Evolutionary conservation across 169 alveolate genomes (phyloP), one percentile per base, ranked within the genome.

Genomic region (Eimeria falciformis): DNA sequence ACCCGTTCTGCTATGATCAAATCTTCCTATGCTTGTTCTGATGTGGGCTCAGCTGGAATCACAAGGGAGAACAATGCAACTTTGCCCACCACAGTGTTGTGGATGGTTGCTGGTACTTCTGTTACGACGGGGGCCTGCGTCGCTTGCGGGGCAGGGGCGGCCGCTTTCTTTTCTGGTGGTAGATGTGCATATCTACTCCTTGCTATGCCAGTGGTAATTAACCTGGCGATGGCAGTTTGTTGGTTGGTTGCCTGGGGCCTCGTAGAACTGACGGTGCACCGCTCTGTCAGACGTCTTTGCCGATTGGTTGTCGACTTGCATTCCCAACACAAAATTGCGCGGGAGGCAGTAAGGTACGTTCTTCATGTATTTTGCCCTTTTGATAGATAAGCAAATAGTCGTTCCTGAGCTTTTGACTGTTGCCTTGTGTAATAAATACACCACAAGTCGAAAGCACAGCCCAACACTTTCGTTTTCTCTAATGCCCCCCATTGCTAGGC

Each of bases 261-360:
- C 55, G 9, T 79, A 18, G 56, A 79, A 29, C 55, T 79, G 50
- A 3, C 53, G 18, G 89, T 37, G 55, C 89, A 21, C 23, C 53
- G 55, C 58, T 79, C 43, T 79, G 12, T 55, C 5, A 79, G 9
- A 40, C 2, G 27, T 14, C 45, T 79, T 73, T 53, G 37, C 89
- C 89, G 43, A 37, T 37, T 79, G 89, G 40, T 50, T 21, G 75
- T 45, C 5, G 75, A 79, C 25, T 29, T 79, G 40, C n/a, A 29
- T 5, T 50, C 55, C 50, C 89, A 79, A n/a, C 89, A 79, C 89
- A 79, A 53, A 65, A 47, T 79, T 55, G 56, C 73, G 12, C 55
- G 89, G 55, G 89, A 79, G 33, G 29, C 56, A 33, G 73, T 53
- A 43, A 50, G 89, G 89, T 79, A 65, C 9, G 89, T 25, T 50